A percentile compares a stretch with the other conserved stretches of the same genome.
These are phyloP conservation scores for Kazachstania psychrophila DNA, from an alignment of 805 yeast genomes.

Conservation along the genomic window DNA sequence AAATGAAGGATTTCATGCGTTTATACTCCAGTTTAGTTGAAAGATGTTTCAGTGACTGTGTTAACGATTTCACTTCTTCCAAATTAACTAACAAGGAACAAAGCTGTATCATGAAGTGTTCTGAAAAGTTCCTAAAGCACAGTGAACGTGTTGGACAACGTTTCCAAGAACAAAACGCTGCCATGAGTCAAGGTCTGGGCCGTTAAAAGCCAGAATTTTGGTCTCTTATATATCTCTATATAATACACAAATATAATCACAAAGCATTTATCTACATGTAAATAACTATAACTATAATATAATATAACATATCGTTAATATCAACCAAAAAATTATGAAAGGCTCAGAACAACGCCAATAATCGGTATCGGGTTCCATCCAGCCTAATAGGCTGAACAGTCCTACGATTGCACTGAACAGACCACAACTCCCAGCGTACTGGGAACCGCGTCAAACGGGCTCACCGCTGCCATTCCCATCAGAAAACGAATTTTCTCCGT, in stretches of 20 bases:
- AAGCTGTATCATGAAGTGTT: constrained; percentile 79
- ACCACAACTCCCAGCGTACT: constrained; percentile 12
- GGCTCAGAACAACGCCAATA: constrained; percentile 21
- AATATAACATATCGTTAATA: background rate
- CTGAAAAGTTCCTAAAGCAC: constrained; percentile 96
- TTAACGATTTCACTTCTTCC: constrained; percentile 93
- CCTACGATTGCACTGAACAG: constrained; percentile 34
- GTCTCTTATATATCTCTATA: background rate
- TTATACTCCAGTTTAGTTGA: constrained; percentile 89
- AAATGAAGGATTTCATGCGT: constrained; percentile 98
- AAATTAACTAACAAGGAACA: constrained; percentile 78
- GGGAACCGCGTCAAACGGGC: constrained; percentile 22
- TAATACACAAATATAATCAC: constrained; percentile 1
- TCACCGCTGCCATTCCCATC: constrained; percentile 30
- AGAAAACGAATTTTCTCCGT: constrained; percentile 1
- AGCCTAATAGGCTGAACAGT: constrained; percentile 10
- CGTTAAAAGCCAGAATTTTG: constrained; percentile 10
- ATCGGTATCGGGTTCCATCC: constrained; percentile 35
- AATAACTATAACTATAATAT: background rate
- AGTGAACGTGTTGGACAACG: constrained; percentile 97
- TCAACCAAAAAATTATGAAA: background rate
- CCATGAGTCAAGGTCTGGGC: constrained; percentile 63
- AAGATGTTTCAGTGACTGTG: constrained; percentile 96
- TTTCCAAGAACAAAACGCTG: constrained; percentile 94
- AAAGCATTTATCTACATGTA: background rate